phyloP scores from a whole-genome alignment of 352 stramenopile species.

The Plasmopara halstedii region DNA sequence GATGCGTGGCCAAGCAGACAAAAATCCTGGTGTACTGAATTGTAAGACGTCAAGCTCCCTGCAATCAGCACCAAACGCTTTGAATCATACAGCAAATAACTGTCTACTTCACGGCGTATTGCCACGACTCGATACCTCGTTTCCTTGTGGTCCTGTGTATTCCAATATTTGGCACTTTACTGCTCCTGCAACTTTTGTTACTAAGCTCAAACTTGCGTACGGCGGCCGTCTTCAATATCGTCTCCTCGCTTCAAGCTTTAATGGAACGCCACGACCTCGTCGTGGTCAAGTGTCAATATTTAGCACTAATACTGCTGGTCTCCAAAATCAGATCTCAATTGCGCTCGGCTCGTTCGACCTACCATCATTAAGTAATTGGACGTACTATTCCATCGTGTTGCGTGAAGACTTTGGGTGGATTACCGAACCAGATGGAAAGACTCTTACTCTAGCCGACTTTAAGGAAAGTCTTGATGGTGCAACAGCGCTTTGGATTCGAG shows the following conservation, averaged over 20 bases:
- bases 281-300: slow-evolving; percentile 55
- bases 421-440: slow-evolving; percentile 32
- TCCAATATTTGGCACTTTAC: slow-evolving; percentile 64
- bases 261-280: slow-evolving; percentile 40
- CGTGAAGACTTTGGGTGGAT: slow-evolving; percentile 77
- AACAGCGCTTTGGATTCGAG: slow-evolving; percentile 46
- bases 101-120: slow-evolving; percentile 30
- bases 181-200: slow-evolving; percentile 25
- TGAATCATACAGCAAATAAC: neutral
- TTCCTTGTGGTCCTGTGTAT: slow-evolving; percentile 68
- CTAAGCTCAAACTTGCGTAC: slow-evolving; percentile 33
- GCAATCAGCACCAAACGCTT: neutral
- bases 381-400: slow-evolving; percentile 52
- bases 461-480: slow-evolving; percentile 24
- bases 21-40: slow-evolving; percentile 35
- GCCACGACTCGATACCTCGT: slow-evolving; percentile 26
- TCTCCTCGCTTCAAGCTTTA: slow-evolving; percentile 60
- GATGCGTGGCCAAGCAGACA: slow-evolving; percentile 31
- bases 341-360: slow-evolving; percentile 47
- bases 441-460: slow-evolving; percentile 26
- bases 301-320: slow-evolving; percentile 1
- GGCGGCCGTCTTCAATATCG: slow-evolving; percentile 60
- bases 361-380: slow-evolving; percentile 35
- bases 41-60: slow-evolving; percentile 9
- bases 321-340: slow-evolving; percentile 31